These are phyloP conservation scores for Pseudogymnoascus sp. DNA, from an alignment of 2,329 filamentous ascomycete species.

Conservation along the genomic window DNA sequence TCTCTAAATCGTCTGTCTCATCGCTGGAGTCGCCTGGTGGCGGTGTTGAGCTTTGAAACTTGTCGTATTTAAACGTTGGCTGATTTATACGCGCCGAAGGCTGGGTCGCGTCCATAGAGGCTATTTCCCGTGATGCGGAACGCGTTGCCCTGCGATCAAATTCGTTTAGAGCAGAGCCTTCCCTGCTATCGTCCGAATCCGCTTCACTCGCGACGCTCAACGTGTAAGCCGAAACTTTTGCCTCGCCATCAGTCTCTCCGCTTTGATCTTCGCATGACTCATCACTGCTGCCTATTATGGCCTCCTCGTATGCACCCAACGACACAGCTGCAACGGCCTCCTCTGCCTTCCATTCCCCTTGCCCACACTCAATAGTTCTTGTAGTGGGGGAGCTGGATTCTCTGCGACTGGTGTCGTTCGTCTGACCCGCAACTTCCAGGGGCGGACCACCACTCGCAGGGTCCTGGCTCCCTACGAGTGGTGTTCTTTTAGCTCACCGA, in stretches of 20 bases:
- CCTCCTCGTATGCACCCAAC: background rate
- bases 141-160: background rate
- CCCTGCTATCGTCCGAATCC: background rate
- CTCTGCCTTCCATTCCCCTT: background rate
- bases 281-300: background rate
- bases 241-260: background rate
- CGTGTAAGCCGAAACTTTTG: background rate
- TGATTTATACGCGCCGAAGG: background rate
- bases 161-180: background rate
- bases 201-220: background rate
- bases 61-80: background rate
- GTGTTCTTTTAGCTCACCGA: slow-evolving; percentile 24
- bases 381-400: background rate
- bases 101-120: background rate
- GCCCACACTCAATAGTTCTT: background rate
- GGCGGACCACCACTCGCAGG: slow-evolving; percentile 28
- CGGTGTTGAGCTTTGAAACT: background rate
- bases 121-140: background rate
- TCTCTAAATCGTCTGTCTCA: background rate
- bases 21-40: background rate
- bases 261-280: background rate
- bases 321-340: background rate
- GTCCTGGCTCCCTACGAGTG: slow-evolving; percentile 31
- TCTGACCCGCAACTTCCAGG: slow-evolving; percentile 22
- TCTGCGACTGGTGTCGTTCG: slow-evolving; percentile 1